Evolutionary conservation across 805 yeast genomes (phyloP).

Genomic region (Myxozyma sirexii): DNA sequence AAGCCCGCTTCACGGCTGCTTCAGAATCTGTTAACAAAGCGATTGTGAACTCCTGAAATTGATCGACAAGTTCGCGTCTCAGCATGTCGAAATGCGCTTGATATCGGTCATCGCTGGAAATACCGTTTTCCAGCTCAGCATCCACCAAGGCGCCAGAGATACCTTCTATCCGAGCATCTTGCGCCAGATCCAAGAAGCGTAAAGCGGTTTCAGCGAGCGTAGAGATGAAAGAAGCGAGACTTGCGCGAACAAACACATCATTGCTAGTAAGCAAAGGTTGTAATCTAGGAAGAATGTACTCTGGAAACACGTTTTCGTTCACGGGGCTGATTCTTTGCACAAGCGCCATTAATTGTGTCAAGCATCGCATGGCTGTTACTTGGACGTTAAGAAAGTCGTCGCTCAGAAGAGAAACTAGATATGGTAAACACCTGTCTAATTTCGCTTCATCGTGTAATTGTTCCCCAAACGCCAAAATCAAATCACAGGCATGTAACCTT

Average conservation of each 20-base stretch:
- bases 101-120: conserved; percentile 34
- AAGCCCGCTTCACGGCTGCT: conserved; percentile 65
- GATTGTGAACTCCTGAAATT: conserved; percentile 67
- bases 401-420: conserved; percentile 68
- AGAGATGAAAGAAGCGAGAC: conserved; percentile 75
- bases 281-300: conserved; percentile 76
- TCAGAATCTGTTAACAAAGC: conserved; percentile 70
- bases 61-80: conserved; percentile 51
- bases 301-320: conserved; percentile 76
- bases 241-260: conserved; percentile 56
- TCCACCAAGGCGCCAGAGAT: conserved; percentile 39
- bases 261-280: conserved; percentile 48
- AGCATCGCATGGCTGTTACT: conserved; percentile 60
- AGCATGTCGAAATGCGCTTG: conserved; percentile 41
- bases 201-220: conserved; percentile 66
- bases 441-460: conserved; percentile 79
- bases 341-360: conserved; percentile 67
- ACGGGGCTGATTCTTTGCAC: conserved; percentile 70
- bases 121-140: conserved; percentile 51
- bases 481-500: conserved; percentile 70
- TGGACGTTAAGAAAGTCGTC: conserved; percentile 69
- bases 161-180: conserved; percentile 45
- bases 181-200: conserved; percentile 62
- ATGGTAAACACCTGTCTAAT: conserved; percentile 83
- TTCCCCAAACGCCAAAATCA: conserved; percentile 75